Evolutionary conservation across 805 yeast genomes (phyloP).

Genomic region (Candida taoyuanica): DNA sequence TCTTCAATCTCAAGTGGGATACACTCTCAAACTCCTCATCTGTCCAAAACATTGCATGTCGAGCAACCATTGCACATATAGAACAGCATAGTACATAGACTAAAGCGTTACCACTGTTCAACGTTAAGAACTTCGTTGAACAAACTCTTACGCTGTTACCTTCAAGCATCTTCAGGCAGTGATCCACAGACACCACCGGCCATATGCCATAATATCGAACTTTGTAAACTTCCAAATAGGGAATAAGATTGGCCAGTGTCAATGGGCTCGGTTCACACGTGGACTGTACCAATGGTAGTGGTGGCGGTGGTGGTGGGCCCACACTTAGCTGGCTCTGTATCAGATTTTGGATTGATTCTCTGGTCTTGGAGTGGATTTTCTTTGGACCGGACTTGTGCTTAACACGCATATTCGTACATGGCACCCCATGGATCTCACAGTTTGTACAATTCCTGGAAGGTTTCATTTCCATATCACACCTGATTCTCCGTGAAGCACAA

Average conservation of each 20-base stretch:
- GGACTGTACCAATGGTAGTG: not conserved
- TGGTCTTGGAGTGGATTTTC: constrained; percentile 21
- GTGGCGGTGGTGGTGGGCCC: not conserved
- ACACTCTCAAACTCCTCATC: constrained; percentile 11
- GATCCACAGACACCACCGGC: constrained; percentile 19
- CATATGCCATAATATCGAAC: constrained; percentile 24
- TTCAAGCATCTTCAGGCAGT: constrained; percentile 9
- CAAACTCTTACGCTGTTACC: not conserved
- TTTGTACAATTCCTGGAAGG: constrained; percentile 16
- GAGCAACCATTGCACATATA: constrained; percentile 20
- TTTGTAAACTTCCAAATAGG: constrained; percentile 20
- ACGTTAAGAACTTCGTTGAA: constrained; percentile 1
- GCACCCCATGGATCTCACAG: constrained; percentile 15
- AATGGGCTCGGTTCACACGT: constrained; percentile 14
- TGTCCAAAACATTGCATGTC: constrained; percentile 19
- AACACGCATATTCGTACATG: constrained; percentile 21
- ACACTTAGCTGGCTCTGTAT: not conserved
- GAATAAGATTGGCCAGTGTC: constrained; percentile 9
- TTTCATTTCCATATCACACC: constrained; percentile 18
- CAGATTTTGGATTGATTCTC: constrained; percentile 15
- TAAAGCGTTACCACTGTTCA: constrained; percentile 10
- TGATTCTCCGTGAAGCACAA: constrained; percentile 23
- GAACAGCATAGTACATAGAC: constrained; percentile 21
- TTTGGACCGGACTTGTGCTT: constrained; percentile 24
- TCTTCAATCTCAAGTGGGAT: constrained; percentile 8